These are phyloP conservation scores for Asterophora lycoperdoides DNA, from an alignment of 768 basidiomycete genomes.

Conservation along the genomic window DNA sequence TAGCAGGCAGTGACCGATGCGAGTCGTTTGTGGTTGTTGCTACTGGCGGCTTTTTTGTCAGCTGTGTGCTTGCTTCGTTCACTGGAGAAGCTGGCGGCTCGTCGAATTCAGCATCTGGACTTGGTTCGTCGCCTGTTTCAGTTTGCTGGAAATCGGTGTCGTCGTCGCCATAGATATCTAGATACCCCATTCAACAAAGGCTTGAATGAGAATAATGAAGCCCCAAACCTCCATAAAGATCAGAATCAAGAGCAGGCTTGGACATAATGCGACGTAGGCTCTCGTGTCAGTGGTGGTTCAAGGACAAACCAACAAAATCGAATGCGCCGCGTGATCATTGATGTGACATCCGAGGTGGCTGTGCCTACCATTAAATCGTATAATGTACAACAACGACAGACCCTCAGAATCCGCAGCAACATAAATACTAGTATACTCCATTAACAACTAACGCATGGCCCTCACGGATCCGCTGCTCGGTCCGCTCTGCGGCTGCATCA, in stretches of 20 bases:
- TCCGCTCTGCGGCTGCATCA: slow-evolving; percentile 86
- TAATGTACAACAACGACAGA: neutral
- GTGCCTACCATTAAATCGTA: neutral
- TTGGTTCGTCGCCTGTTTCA: slow-evolving; percentile 24
- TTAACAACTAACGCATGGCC: slow-evolving; percentile 34
- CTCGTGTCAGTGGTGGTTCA: neutral
- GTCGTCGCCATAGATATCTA: slow-evolving; percentile 55
- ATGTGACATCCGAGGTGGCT: slow-evolving; percentile 11
- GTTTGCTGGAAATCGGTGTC: slow-evolving; percentile 36
- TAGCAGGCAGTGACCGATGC: slow-evolving; percentile 23
- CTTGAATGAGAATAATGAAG: slow-evolving; percentile 21
- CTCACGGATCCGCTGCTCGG: slow-evolving; percentile 52
- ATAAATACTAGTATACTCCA: slow-evolving; percentile 39
- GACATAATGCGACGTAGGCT: slow-evolving; percentile 11
- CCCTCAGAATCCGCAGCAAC: neutral
- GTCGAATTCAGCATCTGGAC: slow-evolving; percentile 20
- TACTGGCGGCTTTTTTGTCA: slow-evolving; percentile 12
- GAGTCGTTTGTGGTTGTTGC: slow-evolving; percentile 17
- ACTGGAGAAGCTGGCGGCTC: slow-evolving; percentile 13
- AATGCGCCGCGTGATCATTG: neutral
- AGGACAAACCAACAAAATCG: neutral
- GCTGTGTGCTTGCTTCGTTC: slow-evolving; percentile 2
- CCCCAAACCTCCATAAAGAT: slow-evolving; percentile 33
- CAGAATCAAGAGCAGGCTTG: slow-evolving; percentile 26
- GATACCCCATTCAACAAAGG: slow-evolving; percentile 13